phyloP scores from a whole-genome alignment of 331 rosid species.

The Ulmus americana region DNA sequence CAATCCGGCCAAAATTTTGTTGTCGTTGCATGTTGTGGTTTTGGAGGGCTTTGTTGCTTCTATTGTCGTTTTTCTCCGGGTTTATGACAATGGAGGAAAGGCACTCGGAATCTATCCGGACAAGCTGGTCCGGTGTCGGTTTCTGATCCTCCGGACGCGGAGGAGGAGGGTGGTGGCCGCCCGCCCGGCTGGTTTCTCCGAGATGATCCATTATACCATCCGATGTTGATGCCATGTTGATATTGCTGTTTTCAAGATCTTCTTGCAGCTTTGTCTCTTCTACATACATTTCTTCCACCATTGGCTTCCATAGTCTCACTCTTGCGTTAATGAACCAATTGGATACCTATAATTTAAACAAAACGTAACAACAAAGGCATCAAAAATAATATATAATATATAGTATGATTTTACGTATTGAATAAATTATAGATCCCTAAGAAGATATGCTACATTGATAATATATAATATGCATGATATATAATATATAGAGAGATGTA shows the following conservation, averaged over 20 bases:
- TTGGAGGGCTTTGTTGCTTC: conserved; percentile 26
- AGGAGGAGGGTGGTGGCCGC: conserved; percentile 5
- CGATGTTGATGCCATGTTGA: conserved; percentile 35
- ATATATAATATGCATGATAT: background rate
- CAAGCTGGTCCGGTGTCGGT: conserved; percentile 44
- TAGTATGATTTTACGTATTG: background rate
- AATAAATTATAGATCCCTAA: conserved; percentile 10
- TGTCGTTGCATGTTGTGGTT: conserved; percentile 27
- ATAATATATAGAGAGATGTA: background rate
- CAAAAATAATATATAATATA: conserved; percentile 5
- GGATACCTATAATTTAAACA: conserved; percentile 50
- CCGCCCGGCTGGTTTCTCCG: conserved; percentile 21
- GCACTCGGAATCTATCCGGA: conserved; percentile 61
- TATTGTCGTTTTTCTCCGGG: conserved; percentile 28
- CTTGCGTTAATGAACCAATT: conserved; percentile 99
- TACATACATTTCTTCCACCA: conserved; percentile 94
- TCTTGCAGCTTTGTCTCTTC: conserved; percentile 69
- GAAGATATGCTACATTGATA: conserved; percentile 26
- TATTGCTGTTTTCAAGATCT: conserved; percentile 6
- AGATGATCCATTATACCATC: conserved; percentile 35
- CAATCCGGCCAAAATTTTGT: conserved; percentile 32
- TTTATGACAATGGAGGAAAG: conserved; percentile 61
- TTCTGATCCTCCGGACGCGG: conserved; percentile 43
- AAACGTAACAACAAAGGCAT: conserved; percentile 19
- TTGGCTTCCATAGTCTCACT: conserved; percentile 99